Evolutionary conservation across 352 stramenopile species (phyloP).

Genomic region (Globisporangium acanthophoron): DNA sequence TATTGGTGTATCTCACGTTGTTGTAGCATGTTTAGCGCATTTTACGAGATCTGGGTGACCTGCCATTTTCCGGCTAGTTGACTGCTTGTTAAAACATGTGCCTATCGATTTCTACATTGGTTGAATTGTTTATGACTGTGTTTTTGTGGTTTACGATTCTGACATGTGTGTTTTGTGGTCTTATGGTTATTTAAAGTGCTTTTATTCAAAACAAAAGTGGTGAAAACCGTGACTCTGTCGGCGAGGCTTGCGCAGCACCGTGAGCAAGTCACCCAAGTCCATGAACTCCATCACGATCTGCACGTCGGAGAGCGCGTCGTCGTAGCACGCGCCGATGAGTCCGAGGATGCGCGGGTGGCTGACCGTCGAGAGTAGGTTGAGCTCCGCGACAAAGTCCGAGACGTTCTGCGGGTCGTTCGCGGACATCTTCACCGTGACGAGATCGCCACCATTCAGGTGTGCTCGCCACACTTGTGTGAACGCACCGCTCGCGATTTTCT

Average conservation of each 20-base stretch:
- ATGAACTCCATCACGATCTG: conserved; percentile 84
- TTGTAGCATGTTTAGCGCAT: too few relatives aligned
- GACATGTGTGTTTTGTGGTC: too few relatives aligned
- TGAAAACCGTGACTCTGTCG: conserved; percentile 13
- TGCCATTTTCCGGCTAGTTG: too few relatives aligned
- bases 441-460: conserved; percentile 38
- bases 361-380: conserved; percentile 76
- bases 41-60: too few relatives aligned
- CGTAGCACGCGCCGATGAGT: conserved; percentile 69
- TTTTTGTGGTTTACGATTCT: too few relatives aligned
- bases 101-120: too few relatives aligned
- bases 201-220: too few relatives aligned
- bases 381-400: conserved; percentile 66
- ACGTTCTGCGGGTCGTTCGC: conserved; percentile 46
- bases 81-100: too few relatives aligned
- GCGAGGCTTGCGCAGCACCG: conserved; percentile 43
- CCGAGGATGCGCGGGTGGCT: conserved; percentile 71
- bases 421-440: conserved; percentile 76
- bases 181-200: too few relatives aligned
- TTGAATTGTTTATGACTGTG: too few relatives aligned
- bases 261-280: conserved; percentile 63
- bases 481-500: conserved; percentile 71
- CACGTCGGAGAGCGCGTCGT: conserved; percentile 57
- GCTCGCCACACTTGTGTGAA: conserved; percentile 83
- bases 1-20: too few relatives aligned